Base-by-base conservation (phyloP, 305 asterid species). In the Fraxinus dipetala region DNA sequence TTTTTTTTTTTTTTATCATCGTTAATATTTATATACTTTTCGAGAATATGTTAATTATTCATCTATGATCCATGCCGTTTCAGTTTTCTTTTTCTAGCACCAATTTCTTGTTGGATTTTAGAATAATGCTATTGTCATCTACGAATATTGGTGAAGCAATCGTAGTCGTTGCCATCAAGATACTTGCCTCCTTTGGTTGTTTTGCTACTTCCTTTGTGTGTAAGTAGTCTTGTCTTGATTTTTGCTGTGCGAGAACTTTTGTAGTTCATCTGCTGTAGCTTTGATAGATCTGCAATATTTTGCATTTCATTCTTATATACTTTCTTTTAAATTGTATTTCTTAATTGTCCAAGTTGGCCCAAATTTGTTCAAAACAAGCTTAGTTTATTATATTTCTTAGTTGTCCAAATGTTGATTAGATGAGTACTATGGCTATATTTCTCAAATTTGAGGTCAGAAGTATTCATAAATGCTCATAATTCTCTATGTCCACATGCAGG, bases 401-500 rank as follows among this genome's bases (percentile, higher is more conserved):
- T 28, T 13, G 74, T 67, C 20, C 36, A 30, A 28, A 67, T 67
- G 76, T 67, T 20, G 1, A 51, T 51, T 36, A 65, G 35, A 48
- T 77, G 72, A 48, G 43, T 54, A 31, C 22, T 28, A 30, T 22
- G 65, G 48, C 72, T 28, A 65, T 72, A 73, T 81, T 30, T 56
- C 31, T 31, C 4, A n/a, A 30, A 7, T 30, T 26, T 45, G 79
- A 72, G 63, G 80, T 20, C 11, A 35, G 67, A 61, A 40, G 38
- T 79, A 80, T 75, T 56, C 63, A 67, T 67, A 14, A 48, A 14
- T 26, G 18, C 79, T 86, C 75, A 78, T 75, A 75, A 28, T 82
- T 43, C 2, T 73, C 20, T 84, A 18, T 86, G 61, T 83, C 67
- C 35, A 36, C 43, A 76, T 90, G 87, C 93, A 95, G 99, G 94